phyloP scores from a whole-genome alignment of 495 filamentous ascomycete genomes.

The Beverwykella pulmonaria region DNA sequence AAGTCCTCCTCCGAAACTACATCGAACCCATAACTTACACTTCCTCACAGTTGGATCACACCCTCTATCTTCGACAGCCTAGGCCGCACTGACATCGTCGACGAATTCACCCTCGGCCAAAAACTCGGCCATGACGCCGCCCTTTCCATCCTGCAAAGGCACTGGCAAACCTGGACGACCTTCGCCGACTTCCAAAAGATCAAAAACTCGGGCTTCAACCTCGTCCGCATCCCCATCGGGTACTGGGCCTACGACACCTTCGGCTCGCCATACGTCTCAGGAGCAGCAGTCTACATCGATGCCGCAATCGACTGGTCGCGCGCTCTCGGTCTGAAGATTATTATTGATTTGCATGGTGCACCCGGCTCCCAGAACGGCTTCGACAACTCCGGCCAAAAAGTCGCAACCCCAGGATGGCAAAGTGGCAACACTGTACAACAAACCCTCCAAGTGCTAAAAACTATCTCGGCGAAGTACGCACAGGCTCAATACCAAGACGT shows the following conservation, averaged over 20 bases:
- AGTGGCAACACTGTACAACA: slow-evolving; percentile 58
- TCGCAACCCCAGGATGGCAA: slow-evolving; percentile 54
- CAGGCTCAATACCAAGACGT: slow-evolving; percentile 58
- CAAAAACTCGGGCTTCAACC: slow-evolving; percentile 51
- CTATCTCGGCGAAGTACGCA: slow-evolving; percentile 62
- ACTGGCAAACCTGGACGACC: slow-evolving; percentile 48
- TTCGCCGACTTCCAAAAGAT: slow-evolving; percentile 51
- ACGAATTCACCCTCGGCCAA: slow-evolving; percentile 48
- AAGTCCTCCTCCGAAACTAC: neutral
- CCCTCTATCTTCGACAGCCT: slow-evolving; percentile 47
- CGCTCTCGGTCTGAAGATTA: slow-evolving; percentile 50
- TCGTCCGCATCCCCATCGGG: slow-evolving; percentile 55
- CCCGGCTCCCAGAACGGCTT: slow-evolving; percentile 49
- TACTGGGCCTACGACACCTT: slow-evolving; percentile 55
- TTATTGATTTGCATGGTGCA: slow-evolving; percentile 56
- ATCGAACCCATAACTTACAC: neutral
- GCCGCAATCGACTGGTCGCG: slow-evolving; percentile 52
- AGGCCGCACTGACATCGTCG: slow-evolving; percentile 42
- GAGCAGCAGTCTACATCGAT: slow-evolving; percentile 53
- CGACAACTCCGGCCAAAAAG: slow-evolving; percentile 47
- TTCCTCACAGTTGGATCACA: slow-evolving; percentile 48
- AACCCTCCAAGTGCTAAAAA: slow-evolving; percentile 62
- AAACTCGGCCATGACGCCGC: slow-evolving; percentile 42
- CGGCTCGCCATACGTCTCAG: slow-evolving; percentile 51
- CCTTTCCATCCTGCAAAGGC: slow-evolving; percentile 43